These are phyloP conservation scores for Chytridium lagenaria DNA, from an alignment of 371 early-diverging fungal species.

Conservation along the genomic window DNA sequence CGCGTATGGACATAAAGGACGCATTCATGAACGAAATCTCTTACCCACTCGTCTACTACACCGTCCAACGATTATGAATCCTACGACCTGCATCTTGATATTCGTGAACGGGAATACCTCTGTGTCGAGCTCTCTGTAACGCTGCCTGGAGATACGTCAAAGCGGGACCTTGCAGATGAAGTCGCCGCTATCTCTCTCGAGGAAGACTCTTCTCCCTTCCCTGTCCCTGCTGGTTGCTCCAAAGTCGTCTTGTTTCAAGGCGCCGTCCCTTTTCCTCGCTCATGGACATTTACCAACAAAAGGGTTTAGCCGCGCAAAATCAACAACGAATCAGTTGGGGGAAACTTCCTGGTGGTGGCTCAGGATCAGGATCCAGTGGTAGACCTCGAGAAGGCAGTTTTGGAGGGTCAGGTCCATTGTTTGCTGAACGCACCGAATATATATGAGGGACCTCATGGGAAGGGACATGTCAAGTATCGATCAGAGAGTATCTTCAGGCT, in stretches of 20 bases:
- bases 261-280: conserved; percentile 73
- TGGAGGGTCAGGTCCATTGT: conserved; percentile 14
- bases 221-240: conserved; percentile 51
- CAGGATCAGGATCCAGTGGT: not conserved
- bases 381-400: not conserved
- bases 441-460: conserved; percentile 87
- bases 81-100: conserved; percentile 72
- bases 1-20: conserved; percentile 81
- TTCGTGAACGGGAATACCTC: conserved; percentile 76
- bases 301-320: conserved; percentile 61
- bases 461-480: conserved; percentile 81
- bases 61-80: conserved; percentile 80
- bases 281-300: conserved; percentile 72
- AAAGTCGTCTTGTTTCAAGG: conserved; percentile 83
- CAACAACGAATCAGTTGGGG: conserved; percentile 29
- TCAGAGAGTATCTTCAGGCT: conserved; percentile 15
- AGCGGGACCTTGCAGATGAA: conserved; percentile 40
- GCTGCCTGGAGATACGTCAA: conserved; percentile 39
- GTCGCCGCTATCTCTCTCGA: conserved; percentile 46
- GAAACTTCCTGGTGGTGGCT: not conserved
- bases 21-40: conserved; percentile 76
- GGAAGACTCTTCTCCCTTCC: conserved; percentile 54
- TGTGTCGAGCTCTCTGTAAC: conserved; percentile 78
- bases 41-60: conserved; percentile 82
- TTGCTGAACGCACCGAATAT: conserved; percentile 68